Evolutionary conservation across 83 land plant genomes (phyloP).

Genomic region (Diphasiastrum complanatum): DNA sequence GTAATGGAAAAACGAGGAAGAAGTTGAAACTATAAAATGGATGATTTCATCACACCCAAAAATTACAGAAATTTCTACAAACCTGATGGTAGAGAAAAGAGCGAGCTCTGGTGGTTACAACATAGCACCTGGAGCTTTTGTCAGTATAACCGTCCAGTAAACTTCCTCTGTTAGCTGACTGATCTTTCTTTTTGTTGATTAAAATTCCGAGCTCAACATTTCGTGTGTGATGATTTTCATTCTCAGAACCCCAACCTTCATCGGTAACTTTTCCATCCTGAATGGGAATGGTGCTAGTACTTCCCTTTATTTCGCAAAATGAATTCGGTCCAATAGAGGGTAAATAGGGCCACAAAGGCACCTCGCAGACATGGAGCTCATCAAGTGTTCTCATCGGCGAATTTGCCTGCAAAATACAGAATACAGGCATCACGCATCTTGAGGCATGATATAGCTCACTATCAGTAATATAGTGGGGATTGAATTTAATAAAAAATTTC

Average conservation of each 20-base stretch:
- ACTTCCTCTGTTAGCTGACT: neutral
- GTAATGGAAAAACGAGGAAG: no score
- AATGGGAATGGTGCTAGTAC: constrained; percentile 47
- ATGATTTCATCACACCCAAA: neutral
- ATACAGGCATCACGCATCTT: neutral
- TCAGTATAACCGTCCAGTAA: neutral
- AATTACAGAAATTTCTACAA: neutral
- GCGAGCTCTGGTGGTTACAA: constrained; percentile 53
- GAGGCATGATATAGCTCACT: neutral
- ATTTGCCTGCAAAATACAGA: constrained; percentile 41
- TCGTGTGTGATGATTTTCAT: neutral
- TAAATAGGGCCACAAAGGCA: constrained; percentile 24
- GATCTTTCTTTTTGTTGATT: neutral
- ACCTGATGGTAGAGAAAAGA: constrained; percentile 90
- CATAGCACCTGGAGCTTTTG: constrained; percentile 24
- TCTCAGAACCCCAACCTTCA: neutral
- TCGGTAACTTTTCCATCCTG: constrained; percentile 15
- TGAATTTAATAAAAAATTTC: neutral
- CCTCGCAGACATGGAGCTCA: constrained; percentile 49
- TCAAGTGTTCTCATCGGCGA: constrained; percentile 63
- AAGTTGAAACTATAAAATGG: neutral
- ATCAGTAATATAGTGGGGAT: neutral
- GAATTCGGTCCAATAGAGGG: no score
- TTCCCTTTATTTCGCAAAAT: no score
- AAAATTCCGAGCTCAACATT: neutral